Evolutionary conservation across 768 basidiomycete genomes (phyloP).

Genomic region (Ramaria sp.): DNA sequence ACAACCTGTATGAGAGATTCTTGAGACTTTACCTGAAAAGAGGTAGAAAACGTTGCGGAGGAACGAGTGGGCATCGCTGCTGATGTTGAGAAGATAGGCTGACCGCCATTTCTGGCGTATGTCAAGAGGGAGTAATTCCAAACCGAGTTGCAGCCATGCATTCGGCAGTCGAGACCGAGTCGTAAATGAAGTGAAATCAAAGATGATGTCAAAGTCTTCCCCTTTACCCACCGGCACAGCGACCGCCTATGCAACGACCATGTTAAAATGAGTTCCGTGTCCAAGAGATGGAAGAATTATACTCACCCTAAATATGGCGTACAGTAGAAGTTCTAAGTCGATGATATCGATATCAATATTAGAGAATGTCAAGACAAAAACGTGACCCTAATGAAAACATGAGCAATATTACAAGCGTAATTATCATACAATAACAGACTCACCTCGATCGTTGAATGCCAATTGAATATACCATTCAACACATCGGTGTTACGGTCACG

Average conservation of each 20-base stretch:
- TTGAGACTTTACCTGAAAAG: constrained; percentile 29
- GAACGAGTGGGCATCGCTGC: constrained; percentile 58
- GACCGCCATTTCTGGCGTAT: constrained; percentile 47
- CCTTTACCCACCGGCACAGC: constrained; percentile 31
- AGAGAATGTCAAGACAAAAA: constrained; percentile 52
- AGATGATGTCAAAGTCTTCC: constrained; percentile 55
- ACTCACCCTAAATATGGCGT: constrained; percentile 61
- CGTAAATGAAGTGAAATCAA: constrained; percentile 75
- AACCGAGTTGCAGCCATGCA: constrained; percentile 71
- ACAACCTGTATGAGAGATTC: background rate
- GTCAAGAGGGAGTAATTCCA: constrained; percentile 66
- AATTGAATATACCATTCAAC: constrained; percentile 56
- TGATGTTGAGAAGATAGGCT: constrained; percentile 65
- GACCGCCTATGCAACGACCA: background rate
- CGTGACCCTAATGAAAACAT: background rate
- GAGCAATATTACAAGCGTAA: constrained; percentile 17
- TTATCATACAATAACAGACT: constrained; percentile 11
- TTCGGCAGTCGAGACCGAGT: constrained; percentile 67
- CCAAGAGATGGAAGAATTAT: background rate
- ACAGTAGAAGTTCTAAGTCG: constrained; percentile 70
- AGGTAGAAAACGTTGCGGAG: constrained; percentile 69
- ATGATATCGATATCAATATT: constrained; percentile 69
- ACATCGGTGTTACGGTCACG: constrained; percentile 45
- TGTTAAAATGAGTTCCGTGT: background rate
- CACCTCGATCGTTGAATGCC: constrained; percentile 38